Evolutionary conservation across 345 rosid genomes (phyloP).

Genomic region (Hibiscus syriacus): DNA sequence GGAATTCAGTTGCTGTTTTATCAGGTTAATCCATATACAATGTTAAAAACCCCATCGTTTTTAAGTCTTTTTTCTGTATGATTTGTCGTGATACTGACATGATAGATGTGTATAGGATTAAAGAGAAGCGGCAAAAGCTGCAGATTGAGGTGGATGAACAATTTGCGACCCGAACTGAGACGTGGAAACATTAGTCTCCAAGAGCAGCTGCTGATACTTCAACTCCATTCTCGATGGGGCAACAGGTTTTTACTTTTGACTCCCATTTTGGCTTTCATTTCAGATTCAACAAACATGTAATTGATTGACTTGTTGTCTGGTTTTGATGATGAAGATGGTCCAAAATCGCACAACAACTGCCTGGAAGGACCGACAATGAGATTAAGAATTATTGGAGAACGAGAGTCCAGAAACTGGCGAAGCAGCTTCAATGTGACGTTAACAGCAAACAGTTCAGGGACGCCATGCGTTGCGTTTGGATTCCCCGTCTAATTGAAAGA

Average conservation of each 20-base stretch:
- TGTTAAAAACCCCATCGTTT: background rate
- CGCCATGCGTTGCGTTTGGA: slow-evolving; percentile 72
- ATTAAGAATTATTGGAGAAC: slow-evolving; percentile 95
- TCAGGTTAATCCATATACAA: background rate
- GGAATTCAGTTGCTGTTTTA: background rate
- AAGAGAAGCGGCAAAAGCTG: background rate
- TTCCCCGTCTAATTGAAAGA: slow-evolving; percentile 11
- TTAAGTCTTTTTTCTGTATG: background rate
- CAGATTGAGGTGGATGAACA: slow-evolving; percentile 72
- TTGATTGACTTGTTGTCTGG: background rate
- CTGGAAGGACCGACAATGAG: slow-evolving; percentile 91
- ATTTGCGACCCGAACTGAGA: background rate
- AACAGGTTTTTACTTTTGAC: background rate
- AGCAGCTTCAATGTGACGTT: slow-evolving; percentile 76
- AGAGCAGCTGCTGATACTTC: background rate
- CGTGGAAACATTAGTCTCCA: background rate
- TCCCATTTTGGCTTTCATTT: background rate
- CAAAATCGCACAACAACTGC: slow-evolving; percentile 25
- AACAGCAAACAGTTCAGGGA: slow-evolving; percentile 70
- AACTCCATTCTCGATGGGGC: slow-evolving; percentile 68
- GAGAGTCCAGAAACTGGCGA: slow-evolving; percentile 82
- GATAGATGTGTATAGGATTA: background rate
- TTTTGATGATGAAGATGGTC: background rate
- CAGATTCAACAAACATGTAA: background rate
- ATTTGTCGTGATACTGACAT: background rate